phyloP scores from a whole-genome alignment of 768 basidiomycete species.

The Boletus insuetus region DNA sequence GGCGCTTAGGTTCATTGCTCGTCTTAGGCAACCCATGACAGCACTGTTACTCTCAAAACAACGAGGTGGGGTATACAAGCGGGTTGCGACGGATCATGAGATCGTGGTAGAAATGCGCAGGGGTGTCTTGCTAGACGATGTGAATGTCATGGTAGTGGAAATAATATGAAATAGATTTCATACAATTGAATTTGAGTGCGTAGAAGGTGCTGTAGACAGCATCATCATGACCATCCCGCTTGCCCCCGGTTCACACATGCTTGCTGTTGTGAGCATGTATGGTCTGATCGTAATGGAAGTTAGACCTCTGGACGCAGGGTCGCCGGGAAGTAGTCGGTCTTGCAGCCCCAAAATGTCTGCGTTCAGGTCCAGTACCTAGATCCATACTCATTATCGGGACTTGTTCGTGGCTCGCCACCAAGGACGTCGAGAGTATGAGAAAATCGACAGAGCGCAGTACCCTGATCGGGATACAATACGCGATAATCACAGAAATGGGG shows the following conservation, averaged over 20 bases:
- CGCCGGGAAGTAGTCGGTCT: too few species aligned
- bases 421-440: too few species aligned
- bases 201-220: neutral
- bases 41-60: slow-evolving; percentile 2
- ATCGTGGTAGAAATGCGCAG: neutral
- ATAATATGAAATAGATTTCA: neutral
- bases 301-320: too few species aligned
- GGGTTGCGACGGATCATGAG: slow-evolving; percentile 8
- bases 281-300: too few species aligned
- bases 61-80: slow-evolving; percentile 14
- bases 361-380: too few species aligned
- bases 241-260: too few species aligned
- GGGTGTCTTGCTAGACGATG: neutral
- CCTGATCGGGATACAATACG: neutral
- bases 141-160: neutral
- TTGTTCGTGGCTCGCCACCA: too few species aligned
- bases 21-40: neutral
- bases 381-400: too few species aligned
- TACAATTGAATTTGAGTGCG: neutral
- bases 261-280: too few species aligned
- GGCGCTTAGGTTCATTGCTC: neutral
- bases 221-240: too few species aligned
- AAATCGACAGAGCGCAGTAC: too few species aligned
- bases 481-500: neutral
- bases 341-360: too few species aligned